Conservation (phyloP, 495 filamentous ascomycete species). For the Tuber indicum region DNA sequence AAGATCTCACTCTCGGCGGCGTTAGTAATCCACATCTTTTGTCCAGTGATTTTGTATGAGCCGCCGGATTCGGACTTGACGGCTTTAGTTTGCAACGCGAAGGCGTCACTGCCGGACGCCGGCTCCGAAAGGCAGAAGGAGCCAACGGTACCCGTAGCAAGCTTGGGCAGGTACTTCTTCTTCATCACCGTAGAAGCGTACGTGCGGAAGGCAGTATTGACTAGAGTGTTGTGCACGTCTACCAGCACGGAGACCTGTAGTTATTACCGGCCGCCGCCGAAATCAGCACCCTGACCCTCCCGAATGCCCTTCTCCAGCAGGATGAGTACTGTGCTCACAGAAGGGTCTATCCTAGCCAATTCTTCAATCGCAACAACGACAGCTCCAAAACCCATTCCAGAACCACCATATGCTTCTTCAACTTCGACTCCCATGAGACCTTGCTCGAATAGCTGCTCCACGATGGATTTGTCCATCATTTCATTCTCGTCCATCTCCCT, state of each 20-base stretch:
- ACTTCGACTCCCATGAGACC: constrained; percentile 97
- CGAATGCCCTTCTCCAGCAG: background rate
- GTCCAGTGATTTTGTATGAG: constrained; percentile 79
- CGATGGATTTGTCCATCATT: constrained; percentile 77
- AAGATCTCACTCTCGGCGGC: constrained; percentile 88
- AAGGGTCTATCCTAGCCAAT: constrained; percentile 86
- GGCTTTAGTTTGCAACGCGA: constrained; percentile 85
- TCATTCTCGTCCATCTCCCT: constrained; percentile 98
- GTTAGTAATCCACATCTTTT: constrained; percentile 99
- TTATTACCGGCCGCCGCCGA: background rate
- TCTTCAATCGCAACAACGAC: constrained; percentile 97
- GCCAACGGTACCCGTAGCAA: constrained; percentile 86
- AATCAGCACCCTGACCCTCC: background rate
- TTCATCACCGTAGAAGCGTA: constrained; percentile 69
- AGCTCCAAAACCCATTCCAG: constrained; percentile 97
- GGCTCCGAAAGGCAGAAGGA: constrained; percentile 97
- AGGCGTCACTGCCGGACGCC: constrained; percentile 87
- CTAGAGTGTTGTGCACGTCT: constrained; percentile 78
- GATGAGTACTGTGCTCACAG: constrained; percentile 59
- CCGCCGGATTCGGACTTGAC: constrained; percentile 61
- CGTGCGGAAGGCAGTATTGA: constrained; percentile 87
- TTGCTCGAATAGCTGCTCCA: constrained; percentile 94
- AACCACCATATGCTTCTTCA: constrained; percentile 90
- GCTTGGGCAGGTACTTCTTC: constrained; percentile 75
- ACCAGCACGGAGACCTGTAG: constrained; percentile 38